Conservation (phyloP, 116 monocot genomes). For the Thalassia testudinum region DNA sequence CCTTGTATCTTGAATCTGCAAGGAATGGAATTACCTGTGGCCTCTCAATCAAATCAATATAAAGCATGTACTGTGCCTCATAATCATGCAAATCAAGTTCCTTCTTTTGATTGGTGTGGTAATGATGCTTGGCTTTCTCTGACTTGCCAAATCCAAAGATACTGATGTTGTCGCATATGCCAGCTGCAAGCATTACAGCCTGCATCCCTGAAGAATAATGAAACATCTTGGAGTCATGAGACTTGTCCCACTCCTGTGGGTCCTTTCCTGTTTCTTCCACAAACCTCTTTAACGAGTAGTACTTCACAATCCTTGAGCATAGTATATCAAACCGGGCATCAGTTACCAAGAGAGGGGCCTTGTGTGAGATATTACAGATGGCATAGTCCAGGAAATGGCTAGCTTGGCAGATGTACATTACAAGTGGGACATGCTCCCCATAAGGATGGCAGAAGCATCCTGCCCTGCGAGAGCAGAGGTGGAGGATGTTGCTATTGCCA, state of each 20-base stretch:
- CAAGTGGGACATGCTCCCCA: constrained; percentile 43
- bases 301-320: constrained; percentile 62
- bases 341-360: constrained; percentile 10
- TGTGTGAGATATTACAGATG: constrained; percentile 10
- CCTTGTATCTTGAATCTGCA: constrained; percentile 33
- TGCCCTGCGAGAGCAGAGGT: constrained; percentile 38
- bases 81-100: constrained; percentile 93
- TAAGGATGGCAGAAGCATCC: constrained; percentile 78
- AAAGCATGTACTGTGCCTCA: constrained; percentile 77
- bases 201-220: constrained; percentile 98
- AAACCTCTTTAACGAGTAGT: constrained; percentile 70
- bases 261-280: constrained; percentile 32
- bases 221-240: constrained; percentile 52
- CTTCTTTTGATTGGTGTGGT: constrained; percentile 77
- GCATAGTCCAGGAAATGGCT: constrained; percentile 62
- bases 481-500: constrained; percentile 87
- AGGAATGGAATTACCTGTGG: constrained; percentile 73
- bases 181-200: constrained; percentile 71
- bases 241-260: constrained; percentile 44
- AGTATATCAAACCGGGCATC: constrained; percentile 33
- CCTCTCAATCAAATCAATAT: constrained; percentile 38
- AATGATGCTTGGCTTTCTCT: constrained; percentile 65
- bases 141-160: constrained; percentile 90
- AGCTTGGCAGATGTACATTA: constrained; percentile 87
- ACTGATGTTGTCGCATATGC: constrained; percentile 54